A percentile compares a stretch with the other conserved stretches of the same genome.
phyloP scores from a whole-genome alignment of 1,139 yeast species.

The Yueomyces sp. region DNA sequence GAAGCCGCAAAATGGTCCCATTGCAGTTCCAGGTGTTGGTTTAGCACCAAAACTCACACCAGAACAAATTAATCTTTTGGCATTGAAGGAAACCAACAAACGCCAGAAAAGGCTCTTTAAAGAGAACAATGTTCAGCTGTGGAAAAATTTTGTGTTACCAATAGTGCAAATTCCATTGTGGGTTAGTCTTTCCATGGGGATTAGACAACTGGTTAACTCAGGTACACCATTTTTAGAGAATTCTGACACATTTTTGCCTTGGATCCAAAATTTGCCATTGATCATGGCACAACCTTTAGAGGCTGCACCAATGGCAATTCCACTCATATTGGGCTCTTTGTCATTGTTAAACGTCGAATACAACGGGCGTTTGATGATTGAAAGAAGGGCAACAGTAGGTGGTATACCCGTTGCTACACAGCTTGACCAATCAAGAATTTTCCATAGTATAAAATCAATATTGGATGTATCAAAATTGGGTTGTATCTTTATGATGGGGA shows the following conservation, averaged over 20 bases:
- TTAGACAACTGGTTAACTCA: conserved; percentile 52
- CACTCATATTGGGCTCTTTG: conserved; percentile 56
- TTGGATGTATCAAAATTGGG: conserved; percentile 63
- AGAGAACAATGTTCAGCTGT: conserved; percentile 55
- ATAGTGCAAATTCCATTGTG: conserved; percentile 80
- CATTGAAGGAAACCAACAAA: conserved; percentile 66
- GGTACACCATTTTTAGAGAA: conserved; percentile 10
- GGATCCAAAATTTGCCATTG: conserved; percentile 17
- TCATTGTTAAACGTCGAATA: conserved; percentile 74
- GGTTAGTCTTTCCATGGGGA: conserved; percentile 64
- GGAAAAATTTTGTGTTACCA: conserved; percentile 71
- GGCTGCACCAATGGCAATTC: conserved; percentile 33
- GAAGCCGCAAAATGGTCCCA: conserved; percentile 6
- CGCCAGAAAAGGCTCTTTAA: conserved; percentile 61
- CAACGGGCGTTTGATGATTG: conserved; percentile 44
- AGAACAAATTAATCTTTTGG: conserved; percentile 61
- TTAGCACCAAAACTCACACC: conserved; percentile 35
- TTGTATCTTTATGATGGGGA: conserved; percentile 69
- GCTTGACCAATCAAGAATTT: not conserved
- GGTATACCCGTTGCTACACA: not conserved
- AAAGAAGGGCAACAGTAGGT: conserved; percentile 19
- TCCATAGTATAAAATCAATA: conserved; percentile 21
- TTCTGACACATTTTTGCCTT: not conserved
- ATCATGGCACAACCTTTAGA: conserved; percentile 20
- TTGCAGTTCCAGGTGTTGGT: conserved; percentile 1